A percentile compares a stretch with the other conserved stretches of the same genome.
Evolutionary conservation across 352 stramenopile species (phyloP).

Genomic region (Pythium angustatum): DNA sequence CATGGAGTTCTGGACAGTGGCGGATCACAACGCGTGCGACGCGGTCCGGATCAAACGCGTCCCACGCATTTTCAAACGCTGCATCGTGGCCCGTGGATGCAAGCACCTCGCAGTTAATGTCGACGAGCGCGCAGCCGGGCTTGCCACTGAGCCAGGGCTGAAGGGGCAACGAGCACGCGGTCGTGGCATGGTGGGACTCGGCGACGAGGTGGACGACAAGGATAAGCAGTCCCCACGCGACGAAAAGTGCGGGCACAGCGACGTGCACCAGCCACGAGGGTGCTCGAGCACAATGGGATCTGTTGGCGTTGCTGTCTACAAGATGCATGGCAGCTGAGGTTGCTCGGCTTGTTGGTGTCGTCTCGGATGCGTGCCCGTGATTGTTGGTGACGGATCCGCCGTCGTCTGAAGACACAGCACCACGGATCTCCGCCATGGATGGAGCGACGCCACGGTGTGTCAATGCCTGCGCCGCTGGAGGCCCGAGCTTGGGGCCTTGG

Average conservation of each 20-base stretch:
- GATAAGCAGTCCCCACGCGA: slow-evolving; percentile 5
- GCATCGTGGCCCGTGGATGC: not conserved
- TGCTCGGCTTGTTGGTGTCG: too few species aligned
- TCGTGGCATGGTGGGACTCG: not conserved
- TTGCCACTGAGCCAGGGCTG: slow-evolving; percentile 15
- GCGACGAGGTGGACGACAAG: slow-evolving; percentile 7
- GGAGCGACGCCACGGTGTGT: not conserved
- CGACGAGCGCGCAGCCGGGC: slow-evolving; percentile 15
- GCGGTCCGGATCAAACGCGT: not conserved
- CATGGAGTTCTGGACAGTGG: slow-evolving; percentile 10
- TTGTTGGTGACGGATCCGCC: too few species aligned
- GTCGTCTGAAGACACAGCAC: too few species aligned
- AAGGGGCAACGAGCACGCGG: not conserved
- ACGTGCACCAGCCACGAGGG: not conserved
- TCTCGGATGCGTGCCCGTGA: too few species aligned
- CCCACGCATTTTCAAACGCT: not conserved
- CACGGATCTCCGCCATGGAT: too few species aligned
- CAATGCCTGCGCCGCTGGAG: not conserved
- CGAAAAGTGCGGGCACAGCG: not conserved
- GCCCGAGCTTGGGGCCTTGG: not conserved
- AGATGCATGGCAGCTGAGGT: not conserved
- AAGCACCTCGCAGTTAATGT: slow-evolving; percentile 7
- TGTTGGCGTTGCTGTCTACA: too few species aligned
- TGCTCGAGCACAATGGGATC: too few species aligned
- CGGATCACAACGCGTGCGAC: slow-evolving; percentile 3